Evolutionary conservation across 2,329 filamentous ascomycete genomes (phyloP), one percentile per base, ranked within the genome.

Genomic region (Claviceps paspali): DNA sequence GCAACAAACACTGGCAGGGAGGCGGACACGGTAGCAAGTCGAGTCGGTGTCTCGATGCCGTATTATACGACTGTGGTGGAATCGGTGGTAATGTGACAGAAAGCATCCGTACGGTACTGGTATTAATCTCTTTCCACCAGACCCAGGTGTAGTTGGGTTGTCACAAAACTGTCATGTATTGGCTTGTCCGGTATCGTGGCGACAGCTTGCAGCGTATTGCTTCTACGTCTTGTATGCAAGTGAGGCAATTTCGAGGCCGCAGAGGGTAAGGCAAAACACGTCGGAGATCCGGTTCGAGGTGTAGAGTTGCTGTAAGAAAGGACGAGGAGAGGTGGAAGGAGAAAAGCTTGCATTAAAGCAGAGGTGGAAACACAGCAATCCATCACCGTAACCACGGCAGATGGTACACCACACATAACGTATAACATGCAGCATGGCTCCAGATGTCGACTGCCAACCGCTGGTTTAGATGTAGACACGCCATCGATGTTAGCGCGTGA

Each of bases 41-140:
- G 59, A 55, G 52, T 52, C 54, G 54, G 51, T 43, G 21, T 28
- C 29, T 50, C 49, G 53, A 52, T 52, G 50, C 50, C 56, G 53
- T 55, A 49, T 48, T 48, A 28, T 22, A 10, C 30, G 11, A 21
- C 21, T 17, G 34, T 30, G 37, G 30, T 30, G 45, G 41, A 41
- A 34, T 53, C 57, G 53, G 55, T 62, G 19, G 38, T 30, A 28
- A 37, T 26, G 24, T 29, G 54, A 62, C 60, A 57, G 64, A 59
- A 52, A 60, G 68, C 68, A 73, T 71, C 56, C 63, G 66, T 61
- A 59, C 66, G 62, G 57, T 61, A 67, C 65, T 49, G 62, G 57
- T 61, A 67, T 65, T 49, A 49, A 56, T 48, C 43, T 54, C 51
- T 53, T 49, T 54, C 48, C 15, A 38, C 34, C 24, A 23, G 30